A percentile compares a stretch with the other conserved stretches of the same genome.
These are phyloP conservation scores for Melanogaster broomeanus DNA, from an alignment of 768 basidiomycete genomes.

Conservation along the genomic window DNA sequence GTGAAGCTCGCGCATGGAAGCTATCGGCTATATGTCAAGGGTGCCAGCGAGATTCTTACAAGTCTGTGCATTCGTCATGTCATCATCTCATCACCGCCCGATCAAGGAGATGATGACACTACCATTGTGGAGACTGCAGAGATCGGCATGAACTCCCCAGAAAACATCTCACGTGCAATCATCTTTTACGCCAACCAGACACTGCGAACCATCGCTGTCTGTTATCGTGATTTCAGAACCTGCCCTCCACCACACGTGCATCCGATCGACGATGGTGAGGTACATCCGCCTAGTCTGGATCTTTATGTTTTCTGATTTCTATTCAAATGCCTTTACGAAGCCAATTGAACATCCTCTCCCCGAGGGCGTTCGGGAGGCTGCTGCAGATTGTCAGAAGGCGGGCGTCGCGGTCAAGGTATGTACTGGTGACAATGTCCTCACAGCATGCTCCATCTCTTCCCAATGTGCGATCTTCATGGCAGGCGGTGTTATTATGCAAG, in stretches of 20 bases:
- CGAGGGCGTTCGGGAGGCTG: conserved; percentile 89
- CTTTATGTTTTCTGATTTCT: conserved; percentile 10
- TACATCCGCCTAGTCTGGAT: conserved; percentile 26
- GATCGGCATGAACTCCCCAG: conserved; percentile 70
- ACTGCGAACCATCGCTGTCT: conserved; percentile 90
- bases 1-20: conserved; percentile 53
- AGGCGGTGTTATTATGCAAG: conserved; percentile 98
- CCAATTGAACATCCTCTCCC: conserved; percentile 94
- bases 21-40: conserved; percentile 81
- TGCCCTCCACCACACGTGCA: conserved; percentile 75
- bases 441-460: conserved; percentile 93
- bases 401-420: conserved; percentile 98
- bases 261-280: conserved; percentile 52
- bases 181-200: conserved; percentile 97
- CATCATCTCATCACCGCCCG: conserved; percentile 47
- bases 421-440: conserved; percentile 96
- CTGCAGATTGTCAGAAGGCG: conserved; percentile 82
- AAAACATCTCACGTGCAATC: conserved; percentile 90
- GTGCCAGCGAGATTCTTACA: conserved; percentile 90
- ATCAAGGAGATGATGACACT: conserved; percentile 17
- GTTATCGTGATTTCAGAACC: conserved; percentile 83
- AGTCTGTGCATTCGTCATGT: conserved; percentile 76
- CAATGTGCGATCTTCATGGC: conserved; percentile 95
- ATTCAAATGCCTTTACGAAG: conserved; percentile 66
- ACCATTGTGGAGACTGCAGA: conserved; percentile 51